Evolutionary conservation across 2,329 filamentous ascomycete genomes (phyloP).

Genomic region (Lizonia empirigonia): DNA sequence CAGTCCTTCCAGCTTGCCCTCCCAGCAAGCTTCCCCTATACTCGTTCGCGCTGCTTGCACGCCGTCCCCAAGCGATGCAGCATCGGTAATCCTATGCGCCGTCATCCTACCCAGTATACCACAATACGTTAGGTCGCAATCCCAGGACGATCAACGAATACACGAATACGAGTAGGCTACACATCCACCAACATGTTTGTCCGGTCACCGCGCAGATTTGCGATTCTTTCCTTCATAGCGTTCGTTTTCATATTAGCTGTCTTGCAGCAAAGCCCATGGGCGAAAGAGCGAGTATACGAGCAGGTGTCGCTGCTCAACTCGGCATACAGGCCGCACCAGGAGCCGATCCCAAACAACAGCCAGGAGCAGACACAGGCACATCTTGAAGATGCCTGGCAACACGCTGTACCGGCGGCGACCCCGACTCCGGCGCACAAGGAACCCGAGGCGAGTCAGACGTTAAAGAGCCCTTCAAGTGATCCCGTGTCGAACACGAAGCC

Average conservation of each 20-base stretch:
- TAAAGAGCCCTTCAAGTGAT: conserved; percentile 14
- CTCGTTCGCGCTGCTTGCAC: conserved; percentile 13
- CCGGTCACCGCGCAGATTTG: conserved; percentile 48
- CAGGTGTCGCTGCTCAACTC: conserved; percentile 30
- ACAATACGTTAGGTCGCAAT: conserved; percentile 24
- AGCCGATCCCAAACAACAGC: conserved; percentile 16
- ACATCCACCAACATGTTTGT: conserved; percentile 36
- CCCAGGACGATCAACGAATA: conserved; percentile 17
- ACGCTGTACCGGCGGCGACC: conserved; percentile 20
- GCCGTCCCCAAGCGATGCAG: conserved; percentile 25
- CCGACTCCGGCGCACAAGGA: neutral
- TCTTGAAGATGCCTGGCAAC: conserved; percentile 32
- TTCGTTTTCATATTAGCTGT: conserved; percentile 42
- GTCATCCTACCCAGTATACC: conserved; percentile 18
- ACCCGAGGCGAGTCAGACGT: neutral
- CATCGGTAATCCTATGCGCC: conserved; percentile 25
- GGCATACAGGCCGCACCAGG: conserved; percentile 19
- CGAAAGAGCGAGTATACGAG: conserved; percentile 32
- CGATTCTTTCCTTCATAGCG: conserved; percentile 43
- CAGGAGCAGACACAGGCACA: conserved; percentile 20
- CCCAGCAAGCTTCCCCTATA: conserved; percentile 1
- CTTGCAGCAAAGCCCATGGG: conserved; percentile 39
- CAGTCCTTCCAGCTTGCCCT: conserved; percentile 15
- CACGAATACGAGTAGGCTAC: conserved; percentile 30
- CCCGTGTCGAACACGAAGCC: conserved; percentile 19